A percentile compares a stretch with the other conserved stretches of the same genome.
phyloP scores from a whole-genome alignment of 2,329 filamentous ascomycete species.

The Geosmithia morbida region DNA sequence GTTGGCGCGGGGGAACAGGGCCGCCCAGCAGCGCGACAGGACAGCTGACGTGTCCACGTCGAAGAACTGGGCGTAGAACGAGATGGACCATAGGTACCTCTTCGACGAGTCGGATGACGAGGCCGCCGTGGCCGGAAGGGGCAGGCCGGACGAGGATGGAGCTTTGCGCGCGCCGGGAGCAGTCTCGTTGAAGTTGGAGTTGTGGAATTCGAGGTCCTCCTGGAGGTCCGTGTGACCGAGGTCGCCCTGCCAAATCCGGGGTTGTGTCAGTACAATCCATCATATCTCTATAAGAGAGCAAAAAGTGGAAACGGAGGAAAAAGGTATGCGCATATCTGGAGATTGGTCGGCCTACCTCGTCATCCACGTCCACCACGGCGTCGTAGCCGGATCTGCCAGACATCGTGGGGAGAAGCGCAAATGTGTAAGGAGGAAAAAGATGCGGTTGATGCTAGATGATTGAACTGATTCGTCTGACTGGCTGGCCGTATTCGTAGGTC shows the following conservation, averaged over 20 bases:
- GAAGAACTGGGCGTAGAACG: slow-evolving; percentile 96
- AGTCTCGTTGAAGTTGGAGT: slow-evolving; percentile 64
- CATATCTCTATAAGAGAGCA: too few relatives aligned
- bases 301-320: not conserved
- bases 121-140: slow-evolving; percentile 39
- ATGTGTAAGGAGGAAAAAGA: too few relatives aligned
- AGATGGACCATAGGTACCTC: slow-evolving; percentile 80
- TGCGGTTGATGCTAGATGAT: not conserved
- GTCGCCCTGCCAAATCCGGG: slow-evolving; percentile 63
- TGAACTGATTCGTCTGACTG: not conserved
- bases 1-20: slow-evolving; percentile 83
- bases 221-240: slow-evolving; percentile 96
- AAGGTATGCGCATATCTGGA: too few relatives aligned
- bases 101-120: slow-evolving; percentile 41
- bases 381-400: slow-evolving; percentile 67
- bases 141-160: slow-evolving; percentile 35
- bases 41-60: slow-evolving; percentile 93
- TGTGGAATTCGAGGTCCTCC: slow-evolving; percentile 98
- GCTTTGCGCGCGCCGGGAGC: slow-evolving; percentile 30
- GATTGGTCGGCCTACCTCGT: slow-evolving; percentile 48
- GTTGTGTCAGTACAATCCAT: not conserved
- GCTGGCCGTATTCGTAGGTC: not conserved
- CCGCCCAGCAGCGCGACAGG: slow-evolving; percentile 69
- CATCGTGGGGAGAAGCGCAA: too few relatives aligned
- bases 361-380: slow-evolving; percentile 93